A percentile compares a stretch with the other conserved stretches of the same genome.
Evolutionary conservation across 1,139 yeast genomes (phyloP).

Genomic region (Lodderomyces margitis): DNA sequence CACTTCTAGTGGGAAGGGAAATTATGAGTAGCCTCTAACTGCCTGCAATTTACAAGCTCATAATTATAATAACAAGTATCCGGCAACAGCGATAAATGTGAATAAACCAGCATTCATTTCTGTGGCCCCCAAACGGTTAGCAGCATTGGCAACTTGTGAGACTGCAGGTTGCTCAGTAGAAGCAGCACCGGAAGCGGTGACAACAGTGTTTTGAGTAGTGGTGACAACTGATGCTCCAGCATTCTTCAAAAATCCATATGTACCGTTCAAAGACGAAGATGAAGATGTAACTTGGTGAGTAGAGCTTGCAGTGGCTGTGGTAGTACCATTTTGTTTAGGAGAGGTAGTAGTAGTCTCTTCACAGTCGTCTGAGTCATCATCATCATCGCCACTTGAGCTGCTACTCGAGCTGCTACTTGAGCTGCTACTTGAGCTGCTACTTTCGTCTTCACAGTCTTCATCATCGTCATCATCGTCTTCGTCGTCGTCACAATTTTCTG

Average conservation of each 20-base stretch:
- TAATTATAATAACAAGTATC: constrained; percentile 1
- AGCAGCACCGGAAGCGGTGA: background rate
- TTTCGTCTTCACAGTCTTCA: constrained; percentile 13
- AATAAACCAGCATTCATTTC: constrained; percentile 1
- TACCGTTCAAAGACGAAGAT: background rate
- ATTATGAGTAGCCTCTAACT: background rate
- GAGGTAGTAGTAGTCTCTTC: constrained; percentile 5
- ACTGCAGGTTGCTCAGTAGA: constrained; percentile 9
- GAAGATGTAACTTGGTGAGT: constrained; percentile 2
- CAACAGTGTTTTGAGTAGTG: constrained; percentile 2
- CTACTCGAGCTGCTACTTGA: too few species aligned
- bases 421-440: too few species aligned
- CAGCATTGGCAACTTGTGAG: constrained; percentile 14
- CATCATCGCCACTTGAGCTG: too few species aligned
- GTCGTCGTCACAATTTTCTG: constrained; percentile 4
- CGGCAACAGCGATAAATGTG: constrained; percentile 7
- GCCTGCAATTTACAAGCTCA: constrained; percentile 1
- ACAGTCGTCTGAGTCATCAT: constrained; percentile 15
- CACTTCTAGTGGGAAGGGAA: background rate
- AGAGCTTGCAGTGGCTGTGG: background rate
- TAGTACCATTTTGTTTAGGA: background rate
- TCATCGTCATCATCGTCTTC: constrained; percentile 18
- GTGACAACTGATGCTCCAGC: constrained; percentile 3
- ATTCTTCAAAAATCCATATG: constrained; percentile 2
- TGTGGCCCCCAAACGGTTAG: constrained; percentile 6